Evolutionary conservation across 768 basidiomycete genomes (phyloP).

Genomic region (Mycena albidolilacea): DNA sequence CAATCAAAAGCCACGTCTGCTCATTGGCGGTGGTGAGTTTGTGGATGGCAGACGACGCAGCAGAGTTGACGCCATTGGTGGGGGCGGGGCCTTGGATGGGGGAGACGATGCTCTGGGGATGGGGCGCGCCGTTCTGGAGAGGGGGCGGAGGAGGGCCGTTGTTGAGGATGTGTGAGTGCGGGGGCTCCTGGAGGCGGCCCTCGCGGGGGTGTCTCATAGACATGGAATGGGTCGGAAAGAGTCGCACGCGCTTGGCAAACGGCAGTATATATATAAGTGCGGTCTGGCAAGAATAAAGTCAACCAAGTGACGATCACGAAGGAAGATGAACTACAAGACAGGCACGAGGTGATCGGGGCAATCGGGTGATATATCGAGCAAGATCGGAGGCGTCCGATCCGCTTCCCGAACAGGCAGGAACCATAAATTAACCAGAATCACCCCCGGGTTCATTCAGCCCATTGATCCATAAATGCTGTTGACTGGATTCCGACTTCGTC

Average conservation of each 20-base stretch:
- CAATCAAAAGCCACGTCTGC: conserved; percentile 95
- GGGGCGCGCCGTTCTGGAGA: conserved; percentile 56
- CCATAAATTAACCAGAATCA: neutral
- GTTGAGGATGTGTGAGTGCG: conserved; percentile 21
- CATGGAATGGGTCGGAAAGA: conserved; percentile 15
- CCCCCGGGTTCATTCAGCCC: conserved; percentile 1
- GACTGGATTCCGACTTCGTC: too few species aligned
- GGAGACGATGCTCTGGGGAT: conserved; percentile 60
- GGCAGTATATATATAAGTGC: conserved; percentile 15
- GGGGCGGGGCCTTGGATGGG: conserved; percentile 57
- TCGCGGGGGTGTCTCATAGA: conserved; percentile 27
- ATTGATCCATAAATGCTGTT: too few species aligned
- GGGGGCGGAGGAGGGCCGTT: conserved; percentile 53
- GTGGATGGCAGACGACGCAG: conserved; percentile 71
- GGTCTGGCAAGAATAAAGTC: conserved; percentile 1
- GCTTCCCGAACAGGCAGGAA: too few species aligned
- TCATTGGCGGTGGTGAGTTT: conserved; percentile 91
- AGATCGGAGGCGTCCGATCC: too few species aligned
- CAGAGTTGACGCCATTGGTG: conserved; percentile 56
- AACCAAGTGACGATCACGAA: conserved; percentile 15
- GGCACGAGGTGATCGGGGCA: neutral
- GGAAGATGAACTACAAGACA: neutral
- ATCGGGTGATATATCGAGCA: neutral
- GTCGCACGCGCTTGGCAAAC: conserved; percentile 8
- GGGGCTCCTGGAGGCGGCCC: conserved; percentile 5